Evolutionary conservation across 1,139 yeast species (phyloP).

Genomic region (Saccharomyces hybrid): DNA sequence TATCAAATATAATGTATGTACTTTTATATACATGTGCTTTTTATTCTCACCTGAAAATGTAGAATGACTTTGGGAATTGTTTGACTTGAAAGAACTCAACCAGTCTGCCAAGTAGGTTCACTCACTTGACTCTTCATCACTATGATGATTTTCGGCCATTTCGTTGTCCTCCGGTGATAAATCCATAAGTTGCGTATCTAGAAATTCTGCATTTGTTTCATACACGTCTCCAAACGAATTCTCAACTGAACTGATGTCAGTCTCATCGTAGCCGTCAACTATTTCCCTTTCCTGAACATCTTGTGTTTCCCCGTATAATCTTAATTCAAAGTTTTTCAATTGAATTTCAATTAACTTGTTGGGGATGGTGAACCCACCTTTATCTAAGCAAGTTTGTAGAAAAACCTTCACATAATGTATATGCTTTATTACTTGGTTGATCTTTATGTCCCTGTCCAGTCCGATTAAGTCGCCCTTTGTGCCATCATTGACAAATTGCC

Average conservation of each 20-base stretch:
- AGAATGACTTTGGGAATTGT: neutral
- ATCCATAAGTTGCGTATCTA: neutral
- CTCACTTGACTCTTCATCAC: neutral
- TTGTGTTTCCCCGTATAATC: constrained; percentile 10
- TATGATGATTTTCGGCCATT: neutral
- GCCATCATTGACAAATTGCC: constrained; percentile 6
- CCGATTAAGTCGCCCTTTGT: constrained; percentile 9
- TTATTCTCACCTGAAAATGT: neutral
- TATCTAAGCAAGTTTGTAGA: constrained; percentile 15
- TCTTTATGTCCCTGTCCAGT: constrained; percentile 19
- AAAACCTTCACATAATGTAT: constrained; percentile 17
- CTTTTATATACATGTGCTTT: neutral
- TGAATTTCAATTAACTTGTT: constrained; percentile 17
- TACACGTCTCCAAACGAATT: neutral
- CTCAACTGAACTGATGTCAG: neutral
- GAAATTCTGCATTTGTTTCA: neutral
- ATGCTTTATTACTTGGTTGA: constrained; percentile 22
- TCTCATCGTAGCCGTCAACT: neutral
- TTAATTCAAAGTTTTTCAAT: constrained; percentile 16
- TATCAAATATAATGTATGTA: neutral
- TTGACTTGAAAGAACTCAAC: neutral
- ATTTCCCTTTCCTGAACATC: neutral
- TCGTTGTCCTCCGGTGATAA: neutral
- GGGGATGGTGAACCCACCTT: constrained; percentile 18
- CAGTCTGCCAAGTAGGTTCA: neutral